Conservation (phyloP, 306 rosid species). For the Elaeagnus macrophylla region DNA sequence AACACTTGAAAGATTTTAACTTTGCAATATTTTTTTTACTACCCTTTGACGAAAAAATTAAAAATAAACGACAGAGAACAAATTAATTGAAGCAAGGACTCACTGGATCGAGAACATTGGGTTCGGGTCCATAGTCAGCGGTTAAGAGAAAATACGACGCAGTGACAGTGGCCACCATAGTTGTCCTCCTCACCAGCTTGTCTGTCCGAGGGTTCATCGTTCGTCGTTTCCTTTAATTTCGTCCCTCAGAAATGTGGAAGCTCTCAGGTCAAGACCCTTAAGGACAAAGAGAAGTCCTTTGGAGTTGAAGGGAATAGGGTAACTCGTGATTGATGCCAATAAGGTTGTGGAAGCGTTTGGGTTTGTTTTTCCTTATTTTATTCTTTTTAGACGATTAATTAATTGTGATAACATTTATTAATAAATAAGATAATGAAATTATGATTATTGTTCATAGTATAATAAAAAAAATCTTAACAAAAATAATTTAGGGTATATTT, state of each 20-base stretch:
- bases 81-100: slow-evolving; percentile 6
- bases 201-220: slow-evolving; percentile 49
- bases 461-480: too few species aligned
- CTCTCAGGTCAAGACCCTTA: too few species aligned
- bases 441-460: too few species aligned
- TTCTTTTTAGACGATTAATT: too few species aligned
- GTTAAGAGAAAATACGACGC: slow-evolving; percentile 91
- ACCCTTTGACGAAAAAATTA: background rate
- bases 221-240: slow-evolving; percentile 3
- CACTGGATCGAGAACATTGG: slow-evolving; percentile 85
- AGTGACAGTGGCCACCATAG: slow-evolving; percentile 58
- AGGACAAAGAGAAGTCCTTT: background rate
- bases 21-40: background rate
- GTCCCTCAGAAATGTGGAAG: background rate
- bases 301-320: background rate
- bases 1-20: background rate
- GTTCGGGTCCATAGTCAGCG: slow-evolving; percentile 74
- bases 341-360: too few species aligned
- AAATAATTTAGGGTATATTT: too few species aligned
- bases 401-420: too few species aligned
- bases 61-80: background rate
- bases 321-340: too few species aligned
- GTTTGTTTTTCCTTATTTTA: too few species aligned
- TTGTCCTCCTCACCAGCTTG: slow-evolving; percentile 56
- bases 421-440: too few species aligned